phyloP scores from a whole-genome alignment of 2,329 filamentous ascomycete genomes.

The Blastomyces parvus region DNA sequence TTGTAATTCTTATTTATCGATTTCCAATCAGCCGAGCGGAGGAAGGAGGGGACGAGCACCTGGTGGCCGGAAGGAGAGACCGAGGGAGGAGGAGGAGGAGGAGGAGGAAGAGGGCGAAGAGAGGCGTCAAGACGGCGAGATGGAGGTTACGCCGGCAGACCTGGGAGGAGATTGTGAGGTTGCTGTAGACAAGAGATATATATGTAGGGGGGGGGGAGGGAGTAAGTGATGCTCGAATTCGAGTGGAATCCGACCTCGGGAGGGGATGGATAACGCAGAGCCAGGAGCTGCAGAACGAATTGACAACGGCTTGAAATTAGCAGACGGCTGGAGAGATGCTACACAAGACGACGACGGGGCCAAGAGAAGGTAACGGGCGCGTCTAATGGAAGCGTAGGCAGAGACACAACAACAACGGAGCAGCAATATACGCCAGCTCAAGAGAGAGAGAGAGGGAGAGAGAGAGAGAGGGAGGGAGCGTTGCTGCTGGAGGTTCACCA shows the following conservation, averaged over 20 bases:
- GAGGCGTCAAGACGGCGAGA: not conserved
- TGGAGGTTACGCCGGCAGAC: not conserved
- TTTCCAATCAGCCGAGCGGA: not conserved
- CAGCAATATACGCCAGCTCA: too few species aligned
- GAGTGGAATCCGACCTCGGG: not conserved
- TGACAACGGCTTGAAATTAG: not conserved
- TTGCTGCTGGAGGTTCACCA: not conserved
- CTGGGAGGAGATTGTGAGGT: not conserved
- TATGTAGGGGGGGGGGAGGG: not conserved
- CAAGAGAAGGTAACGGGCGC: not conserved
- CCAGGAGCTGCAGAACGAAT: not conserved
- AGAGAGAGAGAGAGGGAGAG: not conserved
- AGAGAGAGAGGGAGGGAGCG: not conserved
- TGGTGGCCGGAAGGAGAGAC: conserved; percentile 3
- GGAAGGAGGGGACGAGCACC: conserved; percentile 8
- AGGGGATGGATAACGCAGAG: not conserved
- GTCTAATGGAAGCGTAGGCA: not conserved
- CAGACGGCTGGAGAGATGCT: not conserved
- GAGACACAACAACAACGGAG: not conserved
- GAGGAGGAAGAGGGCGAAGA: not conserved
- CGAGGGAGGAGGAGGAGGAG: not conserved
- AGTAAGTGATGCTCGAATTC: not conserved
- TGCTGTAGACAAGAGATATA: not conserved
- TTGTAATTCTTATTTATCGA: not conserved
- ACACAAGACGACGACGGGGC: not conserved